phyloP scores from a whole-genome alignment of 768 basidiomycete species.

The Atractiella rhizophila region DNA sequence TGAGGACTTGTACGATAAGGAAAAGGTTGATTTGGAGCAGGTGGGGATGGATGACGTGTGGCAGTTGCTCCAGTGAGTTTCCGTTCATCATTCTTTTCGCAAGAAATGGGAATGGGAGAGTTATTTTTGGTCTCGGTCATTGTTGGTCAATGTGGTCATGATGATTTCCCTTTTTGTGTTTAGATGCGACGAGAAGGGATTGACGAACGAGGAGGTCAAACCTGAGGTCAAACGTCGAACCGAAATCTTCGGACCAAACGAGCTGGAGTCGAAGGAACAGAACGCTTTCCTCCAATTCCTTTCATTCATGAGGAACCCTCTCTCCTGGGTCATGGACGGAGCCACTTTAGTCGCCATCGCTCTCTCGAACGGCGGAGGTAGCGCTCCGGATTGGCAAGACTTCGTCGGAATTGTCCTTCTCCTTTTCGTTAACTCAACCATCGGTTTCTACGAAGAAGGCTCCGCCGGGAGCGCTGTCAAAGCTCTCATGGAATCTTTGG shows the following conservation, averaged over 20 bases:
- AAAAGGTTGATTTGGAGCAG: conserved; percentile 96
- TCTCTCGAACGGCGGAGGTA: conserved; percentile 67
- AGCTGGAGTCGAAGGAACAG: conserved; percentile 68
- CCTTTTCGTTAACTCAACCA: conserved; percentile 75
- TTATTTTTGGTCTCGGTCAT: conserved; percentile 18
- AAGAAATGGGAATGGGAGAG: conserved; percentile 25
- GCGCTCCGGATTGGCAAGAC: conserved; percentile 87
- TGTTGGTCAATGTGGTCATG: neutral
- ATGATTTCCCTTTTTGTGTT: too few species aligned
- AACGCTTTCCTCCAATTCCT: conserved; percentile 49
- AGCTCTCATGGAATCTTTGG: conserved; percentile 96
- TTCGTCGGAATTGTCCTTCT: conserved; percentile 87
- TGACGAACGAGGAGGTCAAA: conserved; percentile 44
- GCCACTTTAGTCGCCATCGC: conserved; percentile 69
- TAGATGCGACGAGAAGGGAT: too few species aligned
- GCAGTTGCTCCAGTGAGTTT: conserved; percentile 48
- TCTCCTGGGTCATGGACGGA: conserved; percentile 99
- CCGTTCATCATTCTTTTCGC: too few species aligned
- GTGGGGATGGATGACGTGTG: conserved; percentile 92
- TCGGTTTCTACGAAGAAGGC: conserved; percentile 94
- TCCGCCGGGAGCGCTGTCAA: conserved; percentile 97
- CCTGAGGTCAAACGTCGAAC: conserved; percentile 62
- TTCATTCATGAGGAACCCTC: conserved; percentile 95
- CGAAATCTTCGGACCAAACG: conserved; percentile 88
- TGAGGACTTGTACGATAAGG: conserved; percentile 87